Conservation (phyloP, 352 stramenopile species). For the Pythium folliculosum region DNA sequence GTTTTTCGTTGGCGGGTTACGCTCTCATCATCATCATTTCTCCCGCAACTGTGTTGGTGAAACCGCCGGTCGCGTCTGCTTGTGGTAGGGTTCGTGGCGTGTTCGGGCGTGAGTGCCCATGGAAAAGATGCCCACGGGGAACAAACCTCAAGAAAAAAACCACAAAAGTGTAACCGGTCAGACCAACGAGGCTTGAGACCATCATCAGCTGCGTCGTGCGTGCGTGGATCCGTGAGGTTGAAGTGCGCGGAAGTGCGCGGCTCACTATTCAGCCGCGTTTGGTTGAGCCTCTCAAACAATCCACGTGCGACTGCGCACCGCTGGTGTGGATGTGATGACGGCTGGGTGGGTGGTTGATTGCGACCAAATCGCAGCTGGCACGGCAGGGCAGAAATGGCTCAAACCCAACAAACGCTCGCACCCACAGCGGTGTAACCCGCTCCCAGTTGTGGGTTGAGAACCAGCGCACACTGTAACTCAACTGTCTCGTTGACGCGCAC, state of each 20-base stretch:
- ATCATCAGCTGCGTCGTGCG: constrained; percentile 12
- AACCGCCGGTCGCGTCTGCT: constrained; percentile 15
- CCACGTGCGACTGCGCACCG: too few species aligned
- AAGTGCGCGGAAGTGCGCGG: constrained; percentile 11
- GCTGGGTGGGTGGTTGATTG: constrained; percentile 8
- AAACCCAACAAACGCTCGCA: not conserved
- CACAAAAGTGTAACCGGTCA: constrained; percentile 1
- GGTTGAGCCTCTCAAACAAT: too few species aligned
- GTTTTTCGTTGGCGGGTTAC: not conserved
- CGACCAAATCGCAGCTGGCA: constrained; percentile 12
- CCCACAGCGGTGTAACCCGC: constrained; percentile 4
- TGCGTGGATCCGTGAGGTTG: constrained; percentile 9
- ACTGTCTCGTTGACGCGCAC: constrained; percentile 2
- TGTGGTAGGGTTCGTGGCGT: constrained; percentile 8
- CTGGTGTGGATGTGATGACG: constrained; percentile 3
- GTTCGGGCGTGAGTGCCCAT: constrained; percentile 7
- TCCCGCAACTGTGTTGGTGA: not conserved
- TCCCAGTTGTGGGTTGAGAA: not conserved
- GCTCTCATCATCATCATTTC: not conserved
- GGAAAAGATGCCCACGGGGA: constrained; percentile 1
- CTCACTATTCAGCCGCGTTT: not conserved
- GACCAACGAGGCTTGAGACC: not conserved
- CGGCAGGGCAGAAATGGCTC: constrained; percentile 3
- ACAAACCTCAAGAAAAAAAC: constrained; percentile 9
- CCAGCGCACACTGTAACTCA: not conserved